These are phyloP conservation scores for Candida germanica DNA, from an alignment of 805 yeast genomes.

Conservation along the genomic window DNA sequence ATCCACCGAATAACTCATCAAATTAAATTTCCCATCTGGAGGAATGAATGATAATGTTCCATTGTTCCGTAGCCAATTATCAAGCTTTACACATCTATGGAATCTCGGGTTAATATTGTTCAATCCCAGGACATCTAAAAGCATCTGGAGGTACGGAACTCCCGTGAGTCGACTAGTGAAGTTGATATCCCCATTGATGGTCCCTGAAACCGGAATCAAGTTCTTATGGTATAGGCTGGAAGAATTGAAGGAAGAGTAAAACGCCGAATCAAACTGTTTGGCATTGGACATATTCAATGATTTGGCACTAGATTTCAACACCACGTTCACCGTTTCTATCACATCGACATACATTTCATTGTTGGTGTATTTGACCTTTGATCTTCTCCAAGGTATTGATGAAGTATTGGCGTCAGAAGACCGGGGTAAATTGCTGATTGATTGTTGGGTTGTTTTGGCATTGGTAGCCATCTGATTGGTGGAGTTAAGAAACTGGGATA, in stretches of 20 bases:
- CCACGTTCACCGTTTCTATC: conserved; percentile 59
- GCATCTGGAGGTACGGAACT: conserved; percentile 64
- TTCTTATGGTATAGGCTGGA: conserved; percentile 15
- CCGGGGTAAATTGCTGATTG: conserved; percentile 12
- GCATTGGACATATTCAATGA: conserved; percentile 12
- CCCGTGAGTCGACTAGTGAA: conserved; percentile 75
- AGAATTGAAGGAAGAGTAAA: conserved; percentile 18
- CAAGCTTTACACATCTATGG: conserved; percentile 65
- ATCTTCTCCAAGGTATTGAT: conserved; percentile 72
- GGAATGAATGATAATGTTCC: conserved; percentile 70
- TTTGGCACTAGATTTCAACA: conserved; percentile 36
- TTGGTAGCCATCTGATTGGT: conserved; percentile 31
- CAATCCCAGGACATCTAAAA: conserved; percentile 44
- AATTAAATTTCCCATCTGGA: conserved; percentile 73
- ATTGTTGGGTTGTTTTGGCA: conserved; percentile 10
- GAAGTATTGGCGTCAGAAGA: conserved; percentile 22
- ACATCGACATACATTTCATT: conserved; percentile 88
- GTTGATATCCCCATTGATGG: conserved; percentile 59
- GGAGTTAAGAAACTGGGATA: conserved; percentile 49
- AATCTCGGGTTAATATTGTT: conserved; percentile 53
- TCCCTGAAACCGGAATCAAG: conserved; percentile 45
- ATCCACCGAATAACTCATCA: conserved; percentile 65
- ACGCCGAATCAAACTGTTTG: conserved; percentile 29
- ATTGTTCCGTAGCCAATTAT: conserved; percentile 46
- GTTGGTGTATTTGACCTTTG: conserved; percentile 66